Conservation (phyloP, 371 early-diverging fungal genomes). For the Saksenaea vasiformis region DNA sequence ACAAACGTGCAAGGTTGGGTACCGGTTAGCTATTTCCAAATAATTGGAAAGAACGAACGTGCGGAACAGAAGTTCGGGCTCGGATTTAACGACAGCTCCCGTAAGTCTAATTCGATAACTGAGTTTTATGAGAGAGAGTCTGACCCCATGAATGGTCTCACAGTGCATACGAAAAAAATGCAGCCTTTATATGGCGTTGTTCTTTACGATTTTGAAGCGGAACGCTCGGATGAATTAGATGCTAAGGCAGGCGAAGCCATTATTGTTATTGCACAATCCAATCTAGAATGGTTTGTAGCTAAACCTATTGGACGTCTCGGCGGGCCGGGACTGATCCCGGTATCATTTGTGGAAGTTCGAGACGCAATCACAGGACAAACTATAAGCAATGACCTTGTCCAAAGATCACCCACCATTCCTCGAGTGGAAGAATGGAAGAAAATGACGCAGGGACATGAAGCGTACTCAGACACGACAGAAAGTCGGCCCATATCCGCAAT, state of each 20-base stretch:
- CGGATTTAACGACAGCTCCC: background rate
- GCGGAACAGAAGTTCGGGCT: conserved; percentile 9
- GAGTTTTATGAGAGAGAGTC: conserved; percentile 12
- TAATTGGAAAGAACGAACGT: conserved; percentile 59
- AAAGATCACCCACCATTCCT: conserved; percentile 23
- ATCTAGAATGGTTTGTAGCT: conserved; percentile 83
- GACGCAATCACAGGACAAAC: conserved; percentile 66
- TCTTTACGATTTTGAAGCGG: conserved; percentile 77
- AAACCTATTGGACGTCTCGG: conserved; percentile 69
- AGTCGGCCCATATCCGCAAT: conserved; percentile 18
- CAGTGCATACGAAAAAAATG: conserved; percentile 19
- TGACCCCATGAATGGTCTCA: conserved; percentile 14
- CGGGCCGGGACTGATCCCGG: conserved; percentile 80
- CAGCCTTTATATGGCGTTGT: conserved; percentile 72
- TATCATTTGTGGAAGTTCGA: conserved; percentile 74
- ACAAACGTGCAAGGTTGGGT: conserved; percentile 80
- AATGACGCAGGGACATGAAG: conserved; percentile 61
- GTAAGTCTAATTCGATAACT: background rate
- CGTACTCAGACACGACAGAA: conserved; percentile 7
- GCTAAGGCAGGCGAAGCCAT: conserved; percentile 74
- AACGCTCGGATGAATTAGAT: conserved; percentile 77
- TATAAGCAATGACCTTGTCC: conserved; percentile 56
- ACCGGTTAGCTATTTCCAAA: conserved; percentile 81
- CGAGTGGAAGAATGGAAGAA: conserved; percentile 77
- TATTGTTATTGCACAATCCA: conserved; percentile 79